Percentiles rank a stretch among this genome's conserved stretches.
Evolutionary conservation across 2,329 filamentous ascomycete genomes (phyloP).

Genomic region (Celoporthe dispersa): DNA sequence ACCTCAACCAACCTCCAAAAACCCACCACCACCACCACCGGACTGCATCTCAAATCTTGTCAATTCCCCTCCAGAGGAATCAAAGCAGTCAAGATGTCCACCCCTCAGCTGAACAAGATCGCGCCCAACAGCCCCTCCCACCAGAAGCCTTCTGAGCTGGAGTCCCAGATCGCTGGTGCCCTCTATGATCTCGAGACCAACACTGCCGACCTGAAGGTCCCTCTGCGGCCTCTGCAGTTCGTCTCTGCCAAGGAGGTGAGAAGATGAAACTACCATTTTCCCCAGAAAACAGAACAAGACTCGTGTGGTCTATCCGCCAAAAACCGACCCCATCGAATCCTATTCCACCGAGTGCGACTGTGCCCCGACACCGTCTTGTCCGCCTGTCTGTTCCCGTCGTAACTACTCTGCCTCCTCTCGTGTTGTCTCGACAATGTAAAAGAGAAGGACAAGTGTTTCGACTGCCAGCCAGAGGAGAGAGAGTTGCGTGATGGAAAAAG

Average conservation of each 20-base stretch:
- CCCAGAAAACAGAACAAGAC: not conserved
- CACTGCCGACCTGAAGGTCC: slow-evolving; percentile 95
- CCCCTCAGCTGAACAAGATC: slow-evolving; percentile 93
- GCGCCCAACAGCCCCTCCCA: slow-evolving; percentile 95
- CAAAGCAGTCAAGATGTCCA: slow-evolving; percentile 61
- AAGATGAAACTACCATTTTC: slow-evolving; percentile 39
- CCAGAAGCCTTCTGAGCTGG: slow-evolving; percentile 95
- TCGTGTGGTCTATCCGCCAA: slow-evolving; percentile 19
- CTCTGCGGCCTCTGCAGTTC: slow-evolving; percentile 97
- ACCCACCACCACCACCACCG: slow-evolving; percentile 19
- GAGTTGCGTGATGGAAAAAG: not conserved
- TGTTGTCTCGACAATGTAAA: not conserved
- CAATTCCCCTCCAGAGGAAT: slow-evolving; percentile 28
- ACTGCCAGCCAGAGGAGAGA: not conserved
- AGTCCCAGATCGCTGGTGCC: slow-evolving; percentile 95
- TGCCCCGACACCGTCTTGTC: slow-evolving; percentile 25
- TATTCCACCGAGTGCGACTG: slow-evolving; percentile 46
- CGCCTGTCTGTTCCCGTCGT: slow-evolving; percentile 15
- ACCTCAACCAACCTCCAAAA: slow-evolving; percentile 30
- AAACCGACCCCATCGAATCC: slow-evolving; percentile 39
- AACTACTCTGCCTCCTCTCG: not conserved
- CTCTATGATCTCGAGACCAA: slow-evolving; percentile 99
- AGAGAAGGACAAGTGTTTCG: not conserved
- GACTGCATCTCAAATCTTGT: slow-evolving; percentile 28
- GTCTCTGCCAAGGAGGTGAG: slow-evolving; percentile 99